Evolutionary conservation across 768 basidiomycete species (phyloP), one percentile per base, ranked within the genome.

Genomic region (Boletus barrowsii): DNA sequence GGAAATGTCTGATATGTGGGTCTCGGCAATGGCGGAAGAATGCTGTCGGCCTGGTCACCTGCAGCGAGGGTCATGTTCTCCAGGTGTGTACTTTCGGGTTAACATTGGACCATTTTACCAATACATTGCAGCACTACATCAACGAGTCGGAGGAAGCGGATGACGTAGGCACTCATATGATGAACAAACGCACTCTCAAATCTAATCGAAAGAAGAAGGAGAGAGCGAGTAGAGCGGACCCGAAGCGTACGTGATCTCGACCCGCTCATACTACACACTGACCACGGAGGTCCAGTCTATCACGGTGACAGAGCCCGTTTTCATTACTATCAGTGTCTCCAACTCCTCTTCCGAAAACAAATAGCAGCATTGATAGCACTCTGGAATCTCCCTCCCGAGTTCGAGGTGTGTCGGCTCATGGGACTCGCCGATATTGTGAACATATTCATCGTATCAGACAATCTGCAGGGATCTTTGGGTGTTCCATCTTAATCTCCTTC

Each of bases 1-100:
- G 76, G 58, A 80, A 82, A 42, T 96, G 93, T 65, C 76, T 82
- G 0, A 79, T 86, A 20, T 97, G 94, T 65, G 84, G 88, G 10
- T 94, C 93, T 22, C 83, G 81, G 47, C 82, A 87, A 67, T 97
- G 93, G 93, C 84, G 90, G 62, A 94, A 91, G 65, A 90, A 93
- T 11, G 79, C 84, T 1, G 88, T 85, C 35, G 94, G 94, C 1
- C 76, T 88, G 41, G 80, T 94, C 41, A 85, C 87, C 2, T 97
- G 94, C 70, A 88, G 85, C 59, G 94, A 97, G 65, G 94, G 94
- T 10, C 94, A 97, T 69, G 82, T 96, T 55, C 79, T 93, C 30
- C 89, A 92, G 80, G 93, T 92, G 67, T 59, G 72, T 62, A 22
- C 54, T 33, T 18, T 54, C 35, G n/a, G 10, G 32, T 26, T 45